Base-by-base conservation (phyloP, 495 filamentous ascomycete genomes). In the Penicillium longicatenatum region DNA sequence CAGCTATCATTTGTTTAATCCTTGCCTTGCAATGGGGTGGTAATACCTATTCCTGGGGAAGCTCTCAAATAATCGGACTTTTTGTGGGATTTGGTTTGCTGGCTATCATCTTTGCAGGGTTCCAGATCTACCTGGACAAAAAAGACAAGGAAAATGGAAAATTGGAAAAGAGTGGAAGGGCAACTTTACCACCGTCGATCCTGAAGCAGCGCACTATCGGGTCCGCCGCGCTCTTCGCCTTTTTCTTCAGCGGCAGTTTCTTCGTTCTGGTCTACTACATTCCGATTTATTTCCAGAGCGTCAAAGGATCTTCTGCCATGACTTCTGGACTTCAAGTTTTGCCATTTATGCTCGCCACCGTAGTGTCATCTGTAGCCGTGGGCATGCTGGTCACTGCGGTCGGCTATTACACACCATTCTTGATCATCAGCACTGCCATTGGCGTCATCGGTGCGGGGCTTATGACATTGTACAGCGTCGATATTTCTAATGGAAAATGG, bases 351-450 rank as follows among this genome's bases (percentile, higher is more conserved):
- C 44, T 78, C n/a, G 64, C 68, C 9, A 65, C 63, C 1, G 72
- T 77, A 41, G 55, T 76, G 6, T 59, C 64, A 1, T 70, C 70
- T 11, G 59, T 77, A 0, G 22, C 63, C 5, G 41, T 61, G 0
- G 89, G 91, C 22, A 73, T 70, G 2, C 33, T 80, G 8, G 80
- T 89, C 37, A 84, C 82, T 1, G 58, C 72, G 1, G 69, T 83
- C 26, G 89, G 90, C 1, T 89, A 91, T 64, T 90, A 90, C 69
- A 79, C 83, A 1, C 88, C 89, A 2, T 85, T 86, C 60, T 80
- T 89, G 69, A 75, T 87, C n/a, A 44, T 75, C 16, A 77, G 82
- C 7, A 69, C 79, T 10, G 70, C 79, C 9, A 44, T 92, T 7
- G 66, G 74, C 11, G 55, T 83, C 0, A 70, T 92, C 52, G 91